Percentiles rank a stretch among this genome's conserved stretches.
Conservation (phyloP, 345 rosid species). For the Chamaenerion angustifolium region DNA sequence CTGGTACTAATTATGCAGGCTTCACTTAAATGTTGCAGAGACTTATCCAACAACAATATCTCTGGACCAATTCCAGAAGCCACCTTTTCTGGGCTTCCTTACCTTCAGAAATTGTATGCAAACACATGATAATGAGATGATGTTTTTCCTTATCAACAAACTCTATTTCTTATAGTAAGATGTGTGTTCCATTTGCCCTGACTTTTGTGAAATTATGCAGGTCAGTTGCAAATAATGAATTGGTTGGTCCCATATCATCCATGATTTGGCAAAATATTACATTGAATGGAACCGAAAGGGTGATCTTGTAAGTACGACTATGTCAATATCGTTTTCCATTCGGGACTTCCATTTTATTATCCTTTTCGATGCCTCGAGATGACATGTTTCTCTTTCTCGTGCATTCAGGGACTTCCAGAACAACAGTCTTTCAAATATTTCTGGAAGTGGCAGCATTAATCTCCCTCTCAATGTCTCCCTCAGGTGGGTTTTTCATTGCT, state of each 20-base stretch:
- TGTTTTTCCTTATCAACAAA: not conserved
- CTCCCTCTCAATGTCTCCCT: slow-evolving; percentile 71
- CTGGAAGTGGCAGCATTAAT: slow-evolving; percentile 24
- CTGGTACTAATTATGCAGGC: too few species aligned
- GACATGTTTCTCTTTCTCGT: not conserved
- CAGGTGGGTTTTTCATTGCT: slow-evolving; percentile 34
- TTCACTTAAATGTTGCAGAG: slow-evolving; percentile 28
- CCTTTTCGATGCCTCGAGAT: not conserved
- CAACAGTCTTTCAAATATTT: slow-evolving; percentile 42
- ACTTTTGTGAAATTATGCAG: slow-evolving; percentile 20
- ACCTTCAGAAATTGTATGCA: slow-evolving; percentile 65
- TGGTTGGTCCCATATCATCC: slow-evolving; percentile 58
- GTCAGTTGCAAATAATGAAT: slow-evolving; percentile 62
- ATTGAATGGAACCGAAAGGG: slow-evolving; percentile 32
- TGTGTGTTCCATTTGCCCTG: too few species aligned
- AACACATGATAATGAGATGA: not conserved
- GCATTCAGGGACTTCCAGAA: slow-evolving; percentile 63
- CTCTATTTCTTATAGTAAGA: too few species aligned
- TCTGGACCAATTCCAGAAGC: slow-evolving; percentile 53
- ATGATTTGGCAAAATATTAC: slow-evolving; percentile 57
- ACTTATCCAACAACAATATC: slow-evolving; percentile 56
- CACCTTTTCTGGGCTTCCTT: slow-evolving; percentile 47
- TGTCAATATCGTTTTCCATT: not conserved
- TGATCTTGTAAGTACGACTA: slow-evolving; percentile 64
- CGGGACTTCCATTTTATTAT: not conserved